Percentiles rank a stretch among this genome's conserved stretches.
Conservation (phyloP, 2,329 filamentous ascomycete species). For the Daldinia sp. region DNA sequence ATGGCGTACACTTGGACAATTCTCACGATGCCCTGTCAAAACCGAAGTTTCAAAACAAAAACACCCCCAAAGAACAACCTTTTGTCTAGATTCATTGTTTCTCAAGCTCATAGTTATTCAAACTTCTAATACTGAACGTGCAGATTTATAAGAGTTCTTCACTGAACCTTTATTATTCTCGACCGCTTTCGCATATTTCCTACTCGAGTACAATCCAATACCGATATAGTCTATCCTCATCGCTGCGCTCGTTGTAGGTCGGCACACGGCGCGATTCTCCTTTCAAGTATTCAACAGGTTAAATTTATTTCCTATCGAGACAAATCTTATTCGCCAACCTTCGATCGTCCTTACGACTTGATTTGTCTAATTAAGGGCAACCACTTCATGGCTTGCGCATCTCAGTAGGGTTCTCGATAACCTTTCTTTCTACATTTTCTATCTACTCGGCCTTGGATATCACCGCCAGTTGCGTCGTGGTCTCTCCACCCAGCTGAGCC, state of each 20-base stretch:
- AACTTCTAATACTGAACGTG: slow-evolving; percentile 8
- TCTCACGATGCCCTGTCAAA: neutral
- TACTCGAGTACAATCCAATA: slow-evolving; percentile 14
- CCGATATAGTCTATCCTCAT: slow-evolving; percentile 1
- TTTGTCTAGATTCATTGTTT: slow-evolving; percentile 17
- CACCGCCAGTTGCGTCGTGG: slow-evolving; percentile 43
- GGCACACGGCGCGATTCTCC: neutral
- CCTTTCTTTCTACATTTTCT: slow-evolving; percentile 34
- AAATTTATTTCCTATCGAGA: slow-evolving; percentile 1
- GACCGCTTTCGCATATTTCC: slow-evolving; percentile 19
- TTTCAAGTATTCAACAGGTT: neutral
- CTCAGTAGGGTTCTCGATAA: slow-evolving; percentile 48
- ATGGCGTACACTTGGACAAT: neutral
- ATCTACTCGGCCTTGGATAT: slow-evolving; percentile 52
- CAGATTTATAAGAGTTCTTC: slow-evolving; percentile 30
- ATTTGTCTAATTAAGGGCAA: slow-evolving; percentile 21
- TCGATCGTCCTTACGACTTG: neutral
- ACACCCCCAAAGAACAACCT: neutral
- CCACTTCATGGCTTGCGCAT: slow-evolving; percentile 50
- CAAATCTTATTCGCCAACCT: neutral
- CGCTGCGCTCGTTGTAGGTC: neutral
- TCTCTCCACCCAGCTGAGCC: slow-evolving; percentile 40
- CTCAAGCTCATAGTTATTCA: neutral
- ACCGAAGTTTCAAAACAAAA: neutral
- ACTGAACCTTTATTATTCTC: slow-evolving; percentile 27